Conservation (phyloP, 2,329 filamentous ascomycete genomes). For the Epichloe festucae region DNA sequence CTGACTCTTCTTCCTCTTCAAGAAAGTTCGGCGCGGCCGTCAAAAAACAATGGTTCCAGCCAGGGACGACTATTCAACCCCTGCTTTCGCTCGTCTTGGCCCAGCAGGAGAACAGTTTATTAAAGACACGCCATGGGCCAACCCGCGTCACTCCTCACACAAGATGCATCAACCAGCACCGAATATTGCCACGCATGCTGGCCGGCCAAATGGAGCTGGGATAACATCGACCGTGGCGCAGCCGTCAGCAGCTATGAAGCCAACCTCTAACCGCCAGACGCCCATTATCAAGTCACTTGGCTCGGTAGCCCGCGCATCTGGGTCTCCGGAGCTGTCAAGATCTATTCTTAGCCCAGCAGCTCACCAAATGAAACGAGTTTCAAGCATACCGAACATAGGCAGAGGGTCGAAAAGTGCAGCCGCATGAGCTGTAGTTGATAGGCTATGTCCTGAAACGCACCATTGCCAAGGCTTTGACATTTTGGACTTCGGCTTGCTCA, state of each 20-base stretch:
- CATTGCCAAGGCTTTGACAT: neutral
- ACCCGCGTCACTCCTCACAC: constrained; percentile 68
- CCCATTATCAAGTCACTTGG: constrained; percentile 16
- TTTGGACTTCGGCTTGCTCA: neutral
- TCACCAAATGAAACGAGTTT: constrained; percentile 21
- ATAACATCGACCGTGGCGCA: neutral
- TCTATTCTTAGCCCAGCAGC: constrained; percentile 20
- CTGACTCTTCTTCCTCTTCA: constrained; percentile 10
- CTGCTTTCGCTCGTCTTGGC: constrained; percentile 37
- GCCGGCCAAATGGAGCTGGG: constrained; percentile 4
- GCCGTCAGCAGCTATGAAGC: constrained; percentile 12
- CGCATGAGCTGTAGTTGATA: constrained; percentile 13
- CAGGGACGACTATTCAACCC: constrained; percentile 35
- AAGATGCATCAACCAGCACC: constrained; percentile 30
- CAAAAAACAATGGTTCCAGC: constrained; percentile 27
- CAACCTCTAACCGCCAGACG: constrained; percentile 12
- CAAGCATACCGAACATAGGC: constrained; percentile 17
- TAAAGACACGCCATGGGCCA: constrained; percentile 85
- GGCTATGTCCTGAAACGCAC: neutral
- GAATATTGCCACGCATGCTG: constrained; percentile 8
- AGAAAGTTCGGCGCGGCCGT: constrained; percentile 23
- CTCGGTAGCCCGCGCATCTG: constrained; percentile 18
- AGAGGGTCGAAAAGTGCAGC: constrained; percentile 24
- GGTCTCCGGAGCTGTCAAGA: constrained; percentile 32
- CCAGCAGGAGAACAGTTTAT: constrained; percentile 76